phyloP scores from a whole-genome alignment of 306 rosid species.

The Cucurbita maxima region DNA sequence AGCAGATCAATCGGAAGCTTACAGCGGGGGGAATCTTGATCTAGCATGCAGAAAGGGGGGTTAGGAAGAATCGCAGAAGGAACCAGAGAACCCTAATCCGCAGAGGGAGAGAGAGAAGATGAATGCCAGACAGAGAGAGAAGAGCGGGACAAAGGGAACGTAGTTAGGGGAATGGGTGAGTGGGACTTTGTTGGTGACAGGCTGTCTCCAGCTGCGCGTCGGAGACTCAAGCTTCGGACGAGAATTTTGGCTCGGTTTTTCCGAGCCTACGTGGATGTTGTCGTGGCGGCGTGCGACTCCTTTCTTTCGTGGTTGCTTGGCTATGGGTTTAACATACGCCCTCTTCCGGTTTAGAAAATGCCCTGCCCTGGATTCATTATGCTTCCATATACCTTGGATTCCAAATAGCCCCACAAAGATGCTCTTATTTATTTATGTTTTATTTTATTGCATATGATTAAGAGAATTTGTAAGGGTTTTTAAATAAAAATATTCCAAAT shows the following conservation, averaged over 20 bases:
- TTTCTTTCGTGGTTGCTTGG: neutral
- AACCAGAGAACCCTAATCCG: slow-evolving; percentile 50
- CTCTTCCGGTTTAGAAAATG: neutral
- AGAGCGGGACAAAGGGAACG: slow-evolving; percentile 19
- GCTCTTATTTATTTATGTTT: too few species aligned
- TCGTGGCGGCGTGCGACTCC: slow-evolving; percentile 48
- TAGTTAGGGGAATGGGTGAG: slow-evolving; percentile 63
- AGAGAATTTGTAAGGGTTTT: too few species aligned
- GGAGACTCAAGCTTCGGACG: slow-evolving; percentile 44
- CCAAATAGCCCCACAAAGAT: neutral
- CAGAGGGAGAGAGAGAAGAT: neutral
- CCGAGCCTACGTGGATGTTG: slow-evolving; percentile 49
- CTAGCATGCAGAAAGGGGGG: slow-evolving; percentile 12
- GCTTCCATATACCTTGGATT: neutral
- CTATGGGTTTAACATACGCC: neutral
- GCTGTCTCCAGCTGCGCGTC: slow-evolving; percentile 94
- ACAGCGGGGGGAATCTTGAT: slow-evolving; percentile 45
- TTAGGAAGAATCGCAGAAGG: neutral
- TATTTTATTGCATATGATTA: too few species aligned
- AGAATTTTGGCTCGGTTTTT: slow-evolving; percentile 23
- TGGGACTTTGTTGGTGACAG: slow-evolving; percentile 99
- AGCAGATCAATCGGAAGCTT: slow-evolving; percentile 23
- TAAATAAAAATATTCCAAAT: too few species aligned
- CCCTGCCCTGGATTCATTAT: neutral
- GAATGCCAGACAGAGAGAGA: neutral